A percentile compares a stretch with the other conserved stretches of the same genome.
Conservation (phyloP, 495 filamentous ascomycete genomes). For the Tuber umbilicatum region DNA sequence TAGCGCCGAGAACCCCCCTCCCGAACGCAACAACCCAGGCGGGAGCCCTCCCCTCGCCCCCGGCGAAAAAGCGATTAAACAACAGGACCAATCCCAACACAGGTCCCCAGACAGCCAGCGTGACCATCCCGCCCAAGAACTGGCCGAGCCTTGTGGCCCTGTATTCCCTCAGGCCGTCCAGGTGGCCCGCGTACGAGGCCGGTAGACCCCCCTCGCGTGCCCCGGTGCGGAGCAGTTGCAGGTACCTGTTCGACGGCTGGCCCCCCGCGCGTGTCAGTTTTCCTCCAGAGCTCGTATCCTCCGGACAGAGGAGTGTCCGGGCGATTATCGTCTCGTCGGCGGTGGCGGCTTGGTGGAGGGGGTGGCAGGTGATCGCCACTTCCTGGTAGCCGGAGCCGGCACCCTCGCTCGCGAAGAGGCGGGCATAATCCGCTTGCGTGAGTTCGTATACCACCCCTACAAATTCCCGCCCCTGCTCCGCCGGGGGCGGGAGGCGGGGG, state of each 20-base stretch:
- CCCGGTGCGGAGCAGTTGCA: slow-evolving; percentile 65
- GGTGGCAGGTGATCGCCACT: slow-evolving; percentile 66
- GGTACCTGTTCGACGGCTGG: slow-evolving; percentile 76
- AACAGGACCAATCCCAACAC: slow-evolving; percentile 42
- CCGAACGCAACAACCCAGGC: slow-evolving; percentile 55
- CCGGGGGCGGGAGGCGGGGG: neutral
- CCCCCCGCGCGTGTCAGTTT: slow-evolving; percentile 44
- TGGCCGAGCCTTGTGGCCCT: slow-evolving; percentile 61
- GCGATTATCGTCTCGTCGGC: slow-evolving; percentile 39
- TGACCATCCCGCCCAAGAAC: slow-evolving; percentile 52
- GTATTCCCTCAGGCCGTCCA: slow-evolving; percentile 61
- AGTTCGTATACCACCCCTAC: slow-evolving; percentile 95
- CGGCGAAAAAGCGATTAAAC: slow-evolving; percentile 19
- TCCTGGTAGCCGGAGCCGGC: slow-evolving; percentile 76
- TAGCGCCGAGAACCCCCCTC: slow-evolving; percentile 48
- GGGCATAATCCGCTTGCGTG: slow-evolving; percentile 68
- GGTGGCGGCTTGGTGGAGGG: neutral
- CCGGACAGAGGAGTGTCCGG: slow-evolving; percentile 37
- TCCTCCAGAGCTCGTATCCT: neutral
- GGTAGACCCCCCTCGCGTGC: slow-evolving; percentile 73
- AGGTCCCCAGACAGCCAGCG: slow-evolving; percentile 50
- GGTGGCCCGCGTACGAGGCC: slow-evolving; percentile 61
- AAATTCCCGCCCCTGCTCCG: slow-evolving; percentile 45
- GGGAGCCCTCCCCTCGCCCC: slow-evolving; percentile 57
- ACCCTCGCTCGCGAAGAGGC: slow-evolving; percentile 84